These are phyloP conservation scores for Cyberlindnera amylophila DNA, from an alignment of 805 yeast genomes.

Conservation along the genomic window DNA sequence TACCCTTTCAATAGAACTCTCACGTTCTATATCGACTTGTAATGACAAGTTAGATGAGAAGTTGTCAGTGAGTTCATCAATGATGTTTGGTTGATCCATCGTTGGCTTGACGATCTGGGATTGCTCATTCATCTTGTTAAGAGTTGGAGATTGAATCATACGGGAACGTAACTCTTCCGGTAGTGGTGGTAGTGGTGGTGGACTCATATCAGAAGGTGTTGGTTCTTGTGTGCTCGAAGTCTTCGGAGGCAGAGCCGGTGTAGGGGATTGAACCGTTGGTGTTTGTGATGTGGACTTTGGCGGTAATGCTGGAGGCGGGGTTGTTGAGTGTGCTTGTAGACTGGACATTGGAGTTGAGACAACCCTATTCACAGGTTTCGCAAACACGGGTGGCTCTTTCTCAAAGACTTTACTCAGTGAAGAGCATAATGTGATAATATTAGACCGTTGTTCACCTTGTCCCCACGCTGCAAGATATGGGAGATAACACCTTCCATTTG, in stretches of 20 bases:
- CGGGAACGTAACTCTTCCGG: conserved; percentile 30
- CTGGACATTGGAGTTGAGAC: conserved; percentile 10
- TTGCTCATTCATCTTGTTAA: conserved; percentile 12
- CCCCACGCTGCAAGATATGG: conserved; percentile 46
- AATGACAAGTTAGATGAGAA: neutral
- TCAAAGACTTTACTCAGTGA: conserved; percentile 35
- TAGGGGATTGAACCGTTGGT: conserved; percentile 2
- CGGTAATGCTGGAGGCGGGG: conserved; percentile 32
- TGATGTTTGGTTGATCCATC: conserved; percentile 24
- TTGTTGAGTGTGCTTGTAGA: conserved; percentile 9
- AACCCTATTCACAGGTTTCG: conserved; percentile 25
- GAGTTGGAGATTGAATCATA: conserved; percentile 19
- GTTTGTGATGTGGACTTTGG: conserved; percentile 23
- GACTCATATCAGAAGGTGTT: conserved; percentile 7
- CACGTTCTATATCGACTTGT: conserved; percentile 8
- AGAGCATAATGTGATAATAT: conserved; percentile 26
- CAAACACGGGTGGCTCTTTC: conserved; percentile 43
- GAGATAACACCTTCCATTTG: conserved; percentile 67
- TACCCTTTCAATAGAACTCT: conserved; percentile 13
- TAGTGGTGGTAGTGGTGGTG: conserved; percentile 38
- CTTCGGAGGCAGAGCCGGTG: conserved; percentile 13
- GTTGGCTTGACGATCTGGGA: conserved; percentile 7
- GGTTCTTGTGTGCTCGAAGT: neutral
- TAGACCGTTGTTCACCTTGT: conserved; percentile 60
- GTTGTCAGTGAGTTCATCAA: conserved; percentile 14